Evolutionary conservation across 2,329 filamentous ascomycete species (phyloP).

Genomic region (Ophiocordyceps camponoti-rufipedis): DNA sequence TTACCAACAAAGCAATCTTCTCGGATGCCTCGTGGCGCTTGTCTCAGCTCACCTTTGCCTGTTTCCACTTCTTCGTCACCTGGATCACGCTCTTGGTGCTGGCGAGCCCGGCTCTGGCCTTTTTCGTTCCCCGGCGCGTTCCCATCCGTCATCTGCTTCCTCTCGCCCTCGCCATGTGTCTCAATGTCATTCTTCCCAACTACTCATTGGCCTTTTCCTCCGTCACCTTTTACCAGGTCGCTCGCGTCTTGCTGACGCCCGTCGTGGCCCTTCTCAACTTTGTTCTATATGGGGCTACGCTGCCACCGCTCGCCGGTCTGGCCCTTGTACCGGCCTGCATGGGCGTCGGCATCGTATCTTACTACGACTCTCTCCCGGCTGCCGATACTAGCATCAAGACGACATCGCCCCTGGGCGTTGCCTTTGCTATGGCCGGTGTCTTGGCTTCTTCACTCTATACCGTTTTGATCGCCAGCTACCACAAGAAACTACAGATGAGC

Average conservation of each 20-base stretch:
- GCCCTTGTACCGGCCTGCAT: constrained; percentile 42
- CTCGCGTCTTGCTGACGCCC: constrained; percentile 48
- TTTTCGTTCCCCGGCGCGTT: constrained; percentile 39
- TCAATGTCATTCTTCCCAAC: constrained; percentile 53
- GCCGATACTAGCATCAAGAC: constrained; percentile 30
- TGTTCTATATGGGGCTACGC: constrained; percentile 35
- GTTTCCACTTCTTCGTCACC: constrained; percentile 51
- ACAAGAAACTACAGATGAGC: constrained; percentile 44
- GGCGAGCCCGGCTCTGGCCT: constrained; percentile 36
- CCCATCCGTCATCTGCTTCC: constrained; percentile 39
- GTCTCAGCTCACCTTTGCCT: constrained; percentile 46
- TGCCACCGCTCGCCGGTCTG: constrained; percentile 33
- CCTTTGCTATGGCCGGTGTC: constrained; percentile 46
- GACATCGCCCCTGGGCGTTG: constrained; percentile 38
- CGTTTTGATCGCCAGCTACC: constrained; percentile 48
- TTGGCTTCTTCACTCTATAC: constrained; percentile 50
- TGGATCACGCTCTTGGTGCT: constrained; percentile 43
- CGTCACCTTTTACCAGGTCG: constrained; percentile 54
- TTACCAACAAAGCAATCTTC: constrained; percentile 55
- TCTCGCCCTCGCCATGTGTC: constrained; percentile 46
- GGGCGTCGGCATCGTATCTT: constrained; percentile 48
- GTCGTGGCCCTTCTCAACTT: constrained; percentile 51
- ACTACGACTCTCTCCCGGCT: constrained; percentile 43
- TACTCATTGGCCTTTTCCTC: constrained; percentile 48
- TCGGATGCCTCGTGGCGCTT: constrained; percentile 41